A percentile compares a stretch with the other conserved stretches of the same genome.
These are phyloP conservation scores for Quercus phellos DNA, from an alignment of 331 rosid species.

Conservation along the genomic window DNA sequence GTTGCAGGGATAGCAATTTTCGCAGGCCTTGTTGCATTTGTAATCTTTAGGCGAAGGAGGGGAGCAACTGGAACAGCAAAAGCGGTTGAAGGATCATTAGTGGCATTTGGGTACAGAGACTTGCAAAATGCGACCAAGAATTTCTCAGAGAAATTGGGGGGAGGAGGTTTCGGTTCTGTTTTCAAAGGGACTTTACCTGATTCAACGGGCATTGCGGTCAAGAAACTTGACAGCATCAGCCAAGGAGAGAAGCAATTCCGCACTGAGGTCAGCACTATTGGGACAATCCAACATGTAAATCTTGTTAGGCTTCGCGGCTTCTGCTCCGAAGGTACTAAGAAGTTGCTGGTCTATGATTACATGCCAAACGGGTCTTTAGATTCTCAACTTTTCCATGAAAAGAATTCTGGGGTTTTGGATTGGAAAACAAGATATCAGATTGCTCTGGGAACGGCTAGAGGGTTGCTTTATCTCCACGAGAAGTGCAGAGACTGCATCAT, in stretches of 20 bases:
- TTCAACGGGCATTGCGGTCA: slow-evolving; percentile 65
- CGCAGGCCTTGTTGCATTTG: slow-evolving; percentile 32
- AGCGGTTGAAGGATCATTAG: slow-evolving; percentile 60
- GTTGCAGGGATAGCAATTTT: slow-evolving; percentile 33
- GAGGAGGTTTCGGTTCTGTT: slow-evolving; percentile 83
- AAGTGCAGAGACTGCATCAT: slow-evolving; percentile 81
- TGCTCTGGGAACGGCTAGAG: slow-evolving; percentile 76
- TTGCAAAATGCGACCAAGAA: slow-evolving; percentile 72
- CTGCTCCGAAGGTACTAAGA: slow-evolving; percentile 62
- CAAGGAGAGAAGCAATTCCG: slow-evolving; percentile 89
- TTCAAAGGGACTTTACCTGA: slow-evolving; percentile 69
- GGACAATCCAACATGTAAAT: slow-evolving; percentile 77
- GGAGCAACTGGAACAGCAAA: slow-evolving; percentile 34
- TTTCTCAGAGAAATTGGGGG: slow-evolving; percentile 77
- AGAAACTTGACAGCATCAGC: slow-evolving; percentile 65
- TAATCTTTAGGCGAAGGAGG: slow-evolving; percentile 32
- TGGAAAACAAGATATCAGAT: slow-evolving; percentile 82
- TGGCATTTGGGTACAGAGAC: slow-evolving; percentile 70
- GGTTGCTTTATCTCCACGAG: slow-evolving; percentile 71
- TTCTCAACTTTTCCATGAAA: slow-evolving; percentile 44
- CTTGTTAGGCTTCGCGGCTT: slow-evolving; percentile 79
- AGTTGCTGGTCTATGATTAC: slow-evolving; percentile 71
- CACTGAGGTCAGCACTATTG: slow-evolving; percentile 76
- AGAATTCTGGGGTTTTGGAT: slow-evolving; percentile 28
- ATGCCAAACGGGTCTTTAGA: slow-evolving; percentile 78